Evolutionary conservation across 2,329 filamentous ascomycete genomes (phyloP).

Genomic region (Arthrinium phaeospermum): DNA sequence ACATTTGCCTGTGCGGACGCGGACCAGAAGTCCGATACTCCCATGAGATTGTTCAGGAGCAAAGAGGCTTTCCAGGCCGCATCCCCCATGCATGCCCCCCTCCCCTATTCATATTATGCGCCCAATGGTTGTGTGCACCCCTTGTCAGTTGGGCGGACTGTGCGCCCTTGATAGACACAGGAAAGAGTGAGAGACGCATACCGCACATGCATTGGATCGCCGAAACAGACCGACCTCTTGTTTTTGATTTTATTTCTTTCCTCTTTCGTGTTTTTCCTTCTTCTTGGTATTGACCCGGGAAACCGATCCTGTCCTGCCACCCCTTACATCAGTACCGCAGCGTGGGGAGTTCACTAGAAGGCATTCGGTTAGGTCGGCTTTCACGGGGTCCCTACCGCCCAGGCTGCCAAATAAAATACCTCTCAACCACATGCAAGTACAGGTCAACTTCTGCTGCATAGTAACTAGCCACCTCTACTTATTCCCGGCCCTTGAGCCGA

Average conservation of each 20-base stretch:
- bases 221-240: constrained; percentile 9
- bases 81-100: constrained; percentile 18
- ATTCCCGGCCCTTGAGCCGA: constrained; percentile 9
- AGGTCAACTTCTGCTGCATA: background rate
- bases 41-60: background rate
- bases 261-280: background rate
- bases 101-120: constrained; percentile 6
- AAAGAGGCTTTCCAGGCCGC: constrained; percentile 11
- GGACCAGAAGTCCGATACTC: constrained; percentile 3
- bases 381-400: background rate
- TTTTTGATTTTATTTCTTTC: background rate
- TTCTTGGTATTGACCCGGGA: constrained; percentile 11
- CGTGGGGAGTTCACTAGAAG: constrained; percentile 18
- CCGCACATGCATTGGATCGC: background rate
- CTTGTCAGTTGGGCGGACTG: constrained; percentile 2
- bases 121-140: background rate
- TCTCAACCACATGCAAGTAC: constrained; percentile 13
- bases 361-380: constrained; percentile 20
- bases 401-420: background rate
- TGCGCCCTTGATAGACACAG: background rate
- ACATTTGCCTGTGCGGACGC: constrained; percentile 11
- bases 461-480: constrained; percentile 7
- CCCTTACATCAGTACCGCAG: constrained; percentile 16
- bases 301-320: background rate
- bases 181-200: background rate